These are phyloP conservation scores for Phyllachora maydis DNA, from an alignment of 2,329 filamentous ascomycete genomes.

Conservation along the genomic window DNA sequence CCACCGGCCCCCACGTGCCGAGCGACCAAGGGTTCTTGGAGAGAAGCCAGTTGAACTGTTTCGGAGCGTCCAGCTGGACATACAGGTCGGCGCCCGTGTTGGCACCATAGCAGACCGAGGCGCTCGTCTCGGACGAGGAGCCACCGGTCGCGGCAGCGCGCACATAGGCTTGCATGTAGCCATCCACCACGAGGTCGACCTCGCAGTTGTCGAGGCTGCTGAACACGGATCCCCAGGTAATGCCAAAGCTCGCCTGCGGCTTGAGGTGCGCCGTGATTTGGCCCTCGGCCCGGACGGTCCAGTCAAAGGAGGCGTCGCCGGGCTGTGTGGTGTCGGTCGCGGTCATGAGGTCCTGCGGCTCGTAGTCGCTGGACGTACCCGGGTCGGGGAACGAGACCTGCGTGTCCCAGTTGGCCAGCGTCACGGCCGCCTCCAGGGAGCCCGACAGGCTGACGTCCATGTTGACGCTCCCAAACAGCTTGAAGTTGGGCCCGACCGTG, in stretches of 20 bases:
- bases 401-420: neutral
- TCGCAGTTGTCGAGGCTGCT: neutral
- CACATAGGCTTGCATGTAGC: neutral
- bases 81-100: neutral
- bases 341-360: neutral
- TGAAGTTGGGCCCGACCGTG: conserved; percentile 1
- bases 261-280: neutral
- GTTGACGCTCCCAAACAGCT: neutral
- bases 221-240: neutral
- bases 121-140: too few relatives aligned
- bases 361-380: neutral
- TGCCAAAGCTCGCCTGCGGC: neutral
- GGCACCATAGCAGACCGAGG: neutral
- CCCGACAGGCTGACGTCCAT: neutral
- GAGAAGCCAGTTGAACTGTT: neutral
- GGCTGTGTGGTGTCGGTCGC: neutral
- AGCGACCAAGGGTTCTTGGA: neutral
- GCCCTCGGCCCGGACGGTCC: neutral
- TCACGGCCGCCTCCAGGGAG: neutral
- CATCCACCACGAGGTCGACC: neutral
- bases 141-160: too few relatives aligned
- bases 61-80: neutral
- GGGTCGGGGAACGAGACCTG: neutral
- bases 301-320: neutral
- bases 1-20: neutral